Conservation (phyloP, 139 green algal genomes). For the Eudorina sp. region DNA sequence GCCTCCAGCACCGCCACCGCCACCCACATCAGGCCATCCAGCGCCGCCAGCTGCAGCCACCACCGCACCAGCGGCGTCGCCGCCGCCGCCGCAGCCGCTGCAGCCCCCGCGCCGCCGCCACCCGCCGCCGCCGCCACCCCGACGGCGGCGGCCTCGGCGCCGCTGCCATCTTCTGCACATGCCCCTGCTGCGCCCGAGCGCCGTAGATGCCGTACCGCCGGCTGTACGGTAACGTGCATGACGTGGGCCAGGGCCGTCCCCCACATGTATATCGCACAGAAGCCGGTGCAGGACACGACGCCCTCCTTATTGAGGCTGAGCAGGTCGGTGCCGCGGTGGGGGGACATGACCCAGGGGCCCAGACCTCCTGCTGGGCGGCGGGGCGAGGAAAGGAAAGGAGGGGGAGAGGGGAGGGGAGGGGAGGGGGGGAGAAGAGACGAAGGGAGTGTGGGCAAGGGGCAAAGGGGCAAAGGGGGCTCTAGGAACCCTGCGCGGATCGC, state of each 20-base stretch:
- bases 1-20: conserved; percentile 37
- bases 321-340: conserved; percentile 55
- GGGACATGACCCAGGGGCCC: conserved; percentile 60
- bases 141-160: not conserved
- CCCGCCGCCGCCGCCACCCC: not conserved
- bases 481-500: no score
- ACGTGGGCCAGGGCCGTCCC: conserved; percentile 54
- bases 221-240: conserved; percentile 20
- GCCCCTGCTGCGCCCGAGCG: not conserved
- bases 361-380: conserved; percentile 28
- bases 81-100: not conserved
- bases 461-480: no score
- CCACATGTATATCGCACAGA: conserved; percentile 78
- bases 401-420: not conserved
- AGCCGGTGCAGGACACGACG: conserved; percentile 80
- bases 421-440: not conserved
- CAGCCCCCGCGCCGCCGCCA: not conserved
- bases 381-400: not conserved
- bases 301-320: conserved; percentile 90
- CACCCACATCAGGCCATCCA: conserved; percentile 55
- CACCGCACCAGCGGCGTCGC: conserved; percentile 45
- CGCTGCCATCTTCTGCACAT: not conserved
- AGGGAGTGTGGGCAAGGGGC: no score
- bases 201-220: not conserved
- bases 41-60: conserved; percentile 40